phyloP scores from a whole-genome alignment of 352 stramenopile genomes.

The Phytophthora chlamydospora region DNA sequence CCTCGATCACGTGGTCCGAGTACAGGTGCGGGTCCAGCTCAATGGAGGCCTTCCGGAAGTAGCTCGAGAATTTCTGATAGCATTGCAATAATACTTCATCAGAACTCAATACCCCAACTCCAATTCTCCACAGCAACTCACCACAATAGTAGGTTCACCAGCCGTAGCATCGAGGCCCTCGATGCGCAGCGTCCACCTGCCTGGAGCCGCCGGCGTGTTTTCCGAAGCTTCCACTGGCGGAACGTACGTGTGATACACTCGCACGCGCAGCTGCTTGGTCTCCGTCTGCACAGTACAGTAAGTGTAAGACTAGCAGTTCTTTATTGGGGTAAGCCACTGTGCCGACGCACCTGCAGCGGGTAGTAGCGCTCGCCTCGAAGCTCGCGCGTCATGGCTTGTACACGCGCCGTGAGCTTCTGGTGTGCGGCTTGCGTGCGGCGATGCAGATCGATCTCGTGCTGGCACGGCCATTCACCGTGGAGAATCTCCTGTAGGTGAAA shows the following conservation, averaged over 20 bases:
- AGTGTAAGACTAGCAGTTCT: background rate
- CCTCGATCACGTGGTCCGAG: constrained; percentile 72
- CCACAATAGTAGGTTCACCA: constrained; percentile 42
- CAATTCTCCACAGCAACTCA: constrained; percentile 15
- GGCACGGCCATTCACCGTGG: constrained; percentile 59
- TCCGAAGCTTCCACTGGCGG: constrained; percentile 47
- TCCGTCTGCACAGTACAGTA: constrained; percentile 39
- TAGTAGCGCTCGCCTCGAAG: constrained; percentile 70
- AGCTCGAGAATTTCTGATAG: constrained; percentile 73
- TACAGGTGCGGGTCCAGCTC: constrained; percentile 75
- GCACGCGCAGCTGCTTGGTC: constrained; percentile 60
- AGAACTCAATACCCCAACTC: constrained; percentile 8
- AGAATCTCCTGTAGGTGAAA: constrained; percentile 47
- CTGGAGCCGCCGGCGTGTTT: constrained; percentile 36
- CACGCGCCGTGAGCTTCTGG: constrained; percentile 47
- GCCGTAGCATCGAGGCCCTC: constrained; percentile 50
- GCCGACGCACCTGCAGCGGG: constrained; percentile 40
- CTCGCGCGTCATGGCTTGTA: constrained; percentile 57
- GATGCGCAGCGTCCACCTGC: constrained; percentile 71
- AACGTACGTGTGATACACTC: constrained; percentile 67
- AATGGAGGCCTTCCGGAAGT: constrained; percentile 80
- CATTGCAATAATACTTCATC: constrained; percentile 1
- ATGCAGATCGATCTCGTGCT: constrained; percentile 62
- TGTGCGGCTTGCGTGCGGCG: constrained; percentile 51
- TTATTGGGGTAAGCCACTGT: background rate